A percentile compares a stretch with the other conserved stretches of the same genome.
Evolutionary conservation across 352 stramenopile species (phyloP).

Genomic region (Globisporangium abappressorium): DNA sequence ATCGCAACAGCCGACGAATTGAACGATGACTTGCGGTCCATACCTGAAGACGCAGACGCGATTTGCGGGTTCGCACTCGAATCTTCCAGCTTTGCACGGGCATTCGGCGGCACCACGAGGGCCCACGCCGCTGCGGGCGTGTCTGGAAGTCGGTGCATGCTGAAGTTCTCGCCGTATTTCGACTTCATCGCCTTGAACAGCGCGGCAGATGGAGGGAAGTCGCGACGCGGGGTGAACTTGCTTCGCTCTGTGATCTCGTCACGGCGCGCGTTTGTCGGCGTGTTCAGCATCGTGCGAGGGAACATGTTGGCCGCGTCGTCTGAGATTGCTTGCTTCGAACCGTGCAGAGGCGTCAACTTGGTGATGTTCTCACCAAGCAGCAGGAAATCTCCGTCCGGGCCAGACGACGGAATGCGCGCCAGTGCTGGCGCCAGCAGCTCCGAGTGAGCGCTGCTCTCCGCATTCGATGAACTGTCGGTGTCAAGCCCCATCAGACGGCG

Average conservation of each 20-base stretch:
- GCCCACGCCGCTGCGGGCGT: slow-evolving; percentile 76
- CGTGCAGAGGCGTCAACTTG: slow-evolving; percentile 43
- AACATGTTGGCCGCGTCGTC: slow-evolving; percentile 77
- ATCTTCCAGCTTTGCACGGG: slow-evolving; percentile 64
- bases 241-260: slow-evolving; percentile 79
- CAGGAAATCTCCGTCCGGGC: slow-evolving; percentile 50
- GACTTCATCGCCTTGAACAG: slow-evolving; percentile 84
- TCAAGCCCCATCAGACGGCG: slow-evolving; percentile 41
- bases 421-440: slow-evolving; percentile 28
- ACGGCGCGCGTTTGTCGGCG: slow-evolving; percentile 48
- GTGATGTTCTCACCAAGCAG: slow-evolving; percentile 62
- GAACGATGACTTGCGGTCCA: slow-evolving; percentile 7
- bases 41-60: slow-evolving; percentile 2
- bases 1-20: slow-evolving; percentile 7
- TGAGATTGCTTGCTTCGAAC: slow-evolving; percentile 48
- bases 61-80: slow-evolving; percentile 12
- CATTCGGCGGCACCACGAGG: slow-evolving; percentile 60
- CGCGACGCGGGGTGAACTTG: slow-evolving; percentile 75
- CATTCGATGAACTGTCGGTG: slow-evolving; percentile 17
- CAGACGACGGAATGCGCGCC: slow-evolving; percentile 31
- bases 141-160: slow-evolving; percentile 66
- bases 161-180: slow-evolving; percentile 79
- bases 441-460: neutral
- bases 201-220: slow-evolving; percentile 80
- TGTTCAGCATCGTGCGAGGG: slow-evolving; percentile 53